Percentiles rank a stretch among this genome's conserved stretches.
These are phyloP conservation scores for Theileria sp. DNA, from an alignment of 169 alveolate species.

Conservation along the genomic window DNA sequence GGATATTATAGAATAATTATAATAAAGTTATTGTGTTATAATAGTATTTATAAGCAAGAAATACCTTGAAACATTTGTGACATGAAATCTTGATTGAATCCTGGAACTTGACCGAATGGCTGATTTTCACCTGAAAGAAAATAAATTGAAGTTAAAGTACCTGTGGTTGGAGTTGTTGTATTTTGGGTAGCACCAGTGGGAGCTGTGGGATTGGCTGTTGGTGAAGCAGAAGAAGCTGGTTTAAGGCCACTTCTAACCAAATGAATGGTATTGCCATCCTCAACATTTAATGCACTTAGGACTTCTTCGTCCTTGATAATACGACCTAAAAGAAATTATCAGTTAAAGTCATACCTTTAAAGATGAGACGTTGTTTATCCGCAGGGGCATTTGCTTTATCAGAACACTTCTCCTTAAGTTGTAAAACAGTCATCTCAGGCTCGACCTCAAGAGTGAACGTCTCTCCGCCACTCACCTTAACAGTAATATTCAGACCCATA, in stretches of 20 bases:
- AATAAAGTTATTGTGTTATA: too few species aligned
- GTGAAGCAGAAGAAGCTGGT: conserved; percentile 44
- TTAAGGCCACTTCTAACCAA: conserved; percentile 84
- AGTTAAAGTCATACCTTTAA: conserved; percentile 31
- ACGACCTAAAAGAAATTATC: conserved; percentile 68
- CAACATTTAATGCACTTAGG: conserved; percentile 74
- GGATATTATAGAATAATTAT: not conserved
- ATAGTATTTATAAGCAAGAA: not conserved
- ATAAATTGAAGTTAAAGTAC: not conserved
- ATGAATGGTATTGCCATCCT: conserved; percentile 87
- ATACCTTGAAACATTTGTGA: conserved; percentile 67
- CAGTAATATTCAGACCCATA: conserved; percentile 45
- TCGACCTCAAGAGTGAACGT: conserved; percentile 60
- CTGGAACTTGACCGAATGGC: conserved; percentile 31
- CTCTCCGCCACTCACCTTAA: conserved; percentile 65
- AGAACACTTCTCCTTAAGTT: conserved; percentile 59
- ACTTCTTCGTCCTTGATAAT: conserved; percentile 85
- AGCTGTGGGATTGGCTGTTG: conserved; percentile 18
- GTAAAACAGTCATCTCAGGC: conserved; percentile 55
- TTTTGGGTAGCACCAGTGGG: conserved; percentile 25
- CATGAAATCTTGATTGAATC: conserved; percentile 53
- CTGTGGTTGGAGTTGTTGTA: conserved; percentile 21
- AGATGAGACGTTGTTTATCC: conserved; percentile 62
- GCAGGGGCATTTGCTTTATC: conserved; percentile 57
- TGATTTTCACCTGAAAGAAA: not conserved